Evolutionary conservation across 768 basidiomycete species (phyloP).

Genomic region (Russula sp.): DNA sequence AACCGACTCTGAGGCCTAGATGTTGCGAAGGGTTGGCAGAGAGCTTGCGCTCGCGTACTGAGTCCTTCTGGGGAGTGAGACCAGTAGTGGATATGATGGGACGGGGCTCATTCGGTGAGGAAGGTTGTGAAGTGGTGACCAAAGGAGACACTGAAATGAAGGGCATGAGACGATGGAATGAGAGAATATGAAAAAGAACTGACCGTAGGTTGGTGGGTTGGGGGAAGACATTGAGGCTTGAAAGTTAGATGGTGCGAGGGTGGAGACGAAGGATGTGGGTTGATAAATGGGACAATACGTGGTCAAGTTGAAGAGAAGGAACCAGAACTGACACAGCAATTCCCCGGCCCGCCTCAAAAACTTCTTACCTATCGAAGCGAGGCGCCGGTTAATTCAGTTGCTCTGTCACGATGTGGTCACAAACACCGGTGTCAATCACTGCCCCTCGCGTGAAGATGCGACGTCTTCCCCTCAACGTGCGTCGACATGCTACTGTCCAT

Average conservation of each 20-base stretch:
- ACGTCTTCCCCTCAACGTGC: neutral
- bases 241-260: neutral
- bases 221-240: conserved; percentile 16
- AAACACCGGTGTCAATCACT: too few relatives aligned
- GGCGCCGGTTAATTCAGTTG: neutral
- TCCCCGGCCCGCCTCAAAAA: neutral
- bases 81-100: conserved; percentile 49
- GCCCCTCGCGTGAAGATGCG: too few relatives aligned
- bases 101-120: conserved; percentile 41
- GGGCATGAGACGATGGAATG: neutral
- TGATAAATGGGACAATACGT: conserved; percentile 1
- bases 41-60: conserved; percentile 33
- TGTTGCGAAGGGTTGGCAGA: conserved; percentile 46
- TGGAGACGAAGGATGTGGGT: neutral
- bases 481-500: neutral
- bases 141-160: conserved; percentile 18
- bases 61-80: conserved; percentile 37
- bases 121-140: conserved; percentile 13
- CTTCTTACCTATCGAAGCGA: neutral
- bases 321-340: neutral
- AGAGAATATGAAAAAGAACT: neutral
- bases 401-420: too few relatives aligned
- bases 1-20: conserved; percentile 46
- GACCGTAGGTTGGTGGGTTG: conserved; percentile 1
- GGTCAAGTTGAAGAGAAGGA: neutral